These are phyloP conservation scores for Tinospora cordifolia DNA, from an alignment of 164 flowering plant genomes.

Conservation along the genomic window DNA sequence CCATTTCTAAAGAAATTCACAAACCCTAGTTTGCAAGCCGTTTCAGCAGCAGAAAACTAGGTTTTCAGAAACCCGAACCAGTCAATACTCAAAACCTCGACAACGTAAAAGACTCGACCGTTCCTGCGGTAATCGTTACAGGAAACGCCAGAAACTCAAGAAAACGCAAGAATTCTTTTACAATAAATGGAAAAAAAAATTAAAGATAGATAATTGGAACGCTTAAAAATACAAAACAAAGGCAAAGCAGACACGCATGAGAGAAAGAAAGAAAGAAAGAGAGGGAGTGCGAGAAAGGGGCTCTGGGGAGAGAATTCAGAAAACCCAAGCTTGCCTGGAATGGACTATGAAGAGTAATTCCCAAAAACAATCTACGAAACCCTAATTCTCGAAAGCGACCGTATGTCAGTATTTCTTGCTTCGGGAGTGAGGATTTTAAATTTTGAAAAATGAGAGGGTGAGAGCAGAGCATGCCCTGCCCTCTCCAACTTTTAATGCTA, in stretches of 20 bases:
- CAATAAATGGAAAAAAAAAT: neutral
- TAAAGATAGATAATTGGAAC: neutral
- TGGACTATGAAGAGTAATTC: neutral
- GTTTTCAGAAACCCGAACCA: conserved; percentile 4
- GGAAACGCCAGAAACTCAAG: neutral
- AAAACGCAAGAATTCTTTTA: neutral
- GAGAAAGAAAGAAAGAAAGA: neutral
- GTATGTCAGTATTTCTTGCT: neutral
- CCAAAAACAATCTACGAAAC: neutral
- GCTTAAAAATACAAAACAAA: neutral
- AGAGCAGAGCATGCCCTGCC: neutral
- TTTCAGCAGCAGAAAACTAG: conserved; percentile 6
- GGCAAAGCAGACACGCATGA: neutral
- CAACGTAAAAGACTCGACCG: neutral
- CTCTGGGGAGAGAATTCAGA: neutral
- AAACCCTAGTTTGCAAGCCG: conserved; percentile 3
- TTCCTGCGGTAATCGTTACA: neutral
- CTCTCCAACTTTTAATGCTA: neutral
- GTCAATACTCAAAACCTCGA: neutral
- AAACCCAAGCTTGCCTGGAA: neutral
- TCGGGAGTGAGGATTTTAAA: neutral
- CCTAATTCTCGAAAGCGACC: neutral
- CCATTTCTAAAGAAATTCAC: neutral
- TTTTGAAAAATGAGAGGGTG: neutral
- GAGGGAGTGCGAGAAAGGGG: too few species aligned